Base-by-base conservation (phyloP, 1,284 basidiomycete genomes). In the Fomitopsis pinicola region DNA sequence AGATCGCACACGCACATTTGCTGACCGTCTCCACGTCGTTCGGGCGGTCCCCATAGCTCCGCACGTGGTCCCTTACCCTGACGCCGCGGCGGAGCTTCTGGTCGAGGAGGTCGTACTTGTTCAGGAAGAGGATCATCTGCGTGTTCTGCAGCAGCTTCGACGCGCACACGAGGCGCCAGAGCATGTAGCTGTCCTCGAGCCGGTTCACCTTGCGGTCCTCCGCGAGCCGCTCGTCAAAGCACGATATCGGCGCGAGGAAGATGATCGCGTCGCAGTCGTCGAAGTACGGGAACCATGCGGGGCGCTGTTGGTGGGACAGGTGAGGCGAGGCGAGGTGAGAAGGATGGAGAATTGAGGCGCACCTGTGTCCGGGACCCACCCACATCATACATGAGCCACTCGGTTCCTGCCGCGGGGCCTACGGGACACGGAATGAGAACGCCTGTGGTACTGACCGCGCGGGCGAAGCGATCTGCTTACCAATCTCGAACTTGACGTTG, bases 361-460 rank as follows among this genome's bases (percentile, higher is more conserved):
- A 89, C 87, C 68, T 82, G 85, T 58, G 84, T 87, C 60, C 86
- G 78, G 44, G 87, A 84, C 15, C 88, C 89, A 26, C 88, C 88
- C 57, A 92, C 87, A 69, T 91, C 89, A 70, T 87, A 92, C 64
- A 92, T 63, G 56, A 58, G 77, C 80, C 63, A 79, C 71, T 65
- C 83, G 73, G 83, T 67, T 38, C 64, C 71, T 1, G 70, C 62
- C 22, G 66, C 68, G 22, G 71, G 68, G 1, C 71, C 71, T 72
- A 50, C 14, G 17, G n/a, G 15, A 42, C n/a, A 44, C 3, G 7
- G 12, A 8, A 33, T 38, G 15, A 36, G 30, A 45, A 26, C 22
- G 7, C 22, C 5, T 9, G 36, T 6, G 54, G 14, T 30, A 5
- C 17, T 19, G n/a, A 26, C 5, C n/a, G 40, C 28, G 17, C 44